phyloP scores from a whole-genome alignment of 208 protist genomes.

The Acanthamoeba triangularis region DNA sequence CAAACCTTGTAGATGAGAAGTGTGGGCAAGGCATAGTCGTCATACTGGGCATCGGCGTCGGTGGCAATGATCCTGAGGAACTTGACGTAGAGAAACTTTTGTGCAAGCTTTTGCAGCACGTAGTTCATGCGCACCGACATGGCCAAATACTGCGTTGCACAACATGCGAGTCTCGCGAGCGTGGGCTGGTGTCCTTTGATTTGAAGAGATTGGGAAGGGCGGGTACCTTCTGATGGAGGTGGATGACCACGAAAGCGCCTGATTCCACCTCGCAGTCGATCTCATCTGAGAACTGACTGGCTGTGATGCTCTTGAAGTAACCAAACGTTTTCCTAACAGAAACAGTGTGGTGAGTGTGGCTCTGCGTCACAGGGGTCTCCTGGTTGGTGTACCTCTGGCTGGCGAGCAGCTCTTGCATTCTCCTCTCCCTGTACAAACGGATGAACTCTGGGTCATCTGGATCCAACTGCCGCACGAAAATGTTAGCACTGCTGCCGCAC shows the following conservation, averaged over 20 bases:
- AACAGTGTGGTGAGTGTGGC: neutral
- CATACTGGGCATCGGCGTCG: conserved; percentile 16
- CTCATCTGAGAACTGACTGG: conserved; percentile 49
- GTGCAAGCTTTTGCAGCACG: conserved; percentile 57
- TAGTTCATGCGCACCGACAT: conserved; percentile 71
- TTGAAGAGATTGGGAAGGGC: neutral
- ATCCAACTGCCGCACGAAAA: conserved; percentile 12
- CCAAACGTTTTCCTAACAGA: conserved; percentile 53
- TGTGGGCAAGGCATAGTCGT: conserved; percentile 27
- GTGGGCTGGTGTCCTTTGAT: neutral
- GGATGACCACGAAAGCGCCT: conserved; percentile 29
- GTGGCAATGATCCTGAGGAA: conserved; percentile 42
- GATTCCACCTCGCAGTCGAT: conserved; percentile 48
- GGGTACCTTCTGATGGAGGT: conserved; percentile 43
- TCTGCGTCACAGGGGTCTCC: too few relatives aligned
- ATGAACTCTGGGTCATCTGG: conserved; percentile 66
- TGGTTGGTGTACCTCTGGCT: conserved; percentile 14
- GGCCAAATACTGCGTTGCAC: conserved; percentile 19
- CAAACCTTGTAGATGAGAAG: conserved; percentile 67
- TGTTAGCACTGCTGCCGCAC: neutral
- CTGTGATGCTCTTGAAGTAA: conserved; percentile 23
- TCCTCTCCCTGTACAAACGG: conserved; percentile 37
- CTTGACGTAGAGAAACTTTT: conserved; percentile 65
- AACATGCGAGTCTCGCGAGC: neutral
- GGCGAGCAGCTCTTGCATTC: conserved; percentile 59